Evolutionary conservation across 2,329 filamentous ascomycete genomes (phyloP).

Genomic region (Ramularia collo-cygni): DNA sequence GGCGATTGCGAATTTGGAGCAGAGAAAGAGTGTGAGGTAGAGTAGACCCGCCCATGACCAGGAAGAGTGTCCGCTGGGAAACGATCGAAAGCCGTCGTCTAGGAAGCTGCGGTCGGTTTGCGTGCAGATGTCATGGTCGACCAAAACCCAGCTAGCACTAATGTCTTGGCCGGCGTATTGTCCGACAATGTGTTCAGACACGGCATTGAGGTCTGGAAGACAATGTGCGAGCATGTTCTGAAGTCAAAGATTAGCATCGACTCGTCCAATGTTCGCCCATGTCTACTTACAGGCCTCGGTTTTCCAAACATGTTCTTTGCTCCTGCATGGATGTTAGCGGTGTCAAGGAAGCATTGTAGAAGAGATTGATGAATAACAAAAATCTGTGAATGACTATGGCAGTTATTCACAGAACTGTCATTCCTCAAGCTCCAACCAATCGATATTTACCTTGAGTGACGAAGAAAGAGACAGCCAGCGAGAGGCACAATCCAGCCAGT

Average conservation of each 20-base stretch:
- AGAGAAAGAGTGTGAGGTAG: constrained; percentile 81
- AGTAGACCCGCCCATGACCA: constrained; percentile 71
- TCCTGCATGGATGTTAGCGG: constrained; percentile 24
- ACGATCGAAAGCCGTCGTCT: constrained; percentile 78
- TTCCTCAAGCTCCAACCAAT: no score
- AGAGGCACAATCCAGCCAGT: constrained; percentile 72
- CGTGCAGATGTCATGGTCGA: constrained; percentile 69
- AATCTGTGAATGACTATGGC: no score
- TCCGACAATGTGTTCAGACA: constrained; percentile 55
- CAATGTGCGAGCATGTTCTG: constrained; percentile 61
- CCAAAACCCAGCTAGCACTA: constrained; percentile 57
- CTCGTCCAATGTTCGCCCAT: no score
- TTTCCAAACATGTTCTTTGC: constrained; percentile 71
- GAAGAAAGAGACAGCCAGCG: constrained; percentile 66
- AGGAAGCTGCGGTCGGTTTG: constrained; percentile 55
- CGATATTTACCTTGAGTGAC: constrained; percentile 63
- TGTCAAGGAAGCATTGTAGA: no score
- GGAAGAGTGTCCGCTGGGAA: constrained; percentile 70
- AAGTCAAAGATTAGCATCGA: no score
- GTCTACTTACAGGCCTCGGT: constrained; percentile 44
- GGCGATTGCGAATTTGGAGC: constrained; percentile 70
- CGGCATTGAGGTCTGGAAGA: constrained; percentile 61
- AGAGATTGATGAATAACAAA: no score
- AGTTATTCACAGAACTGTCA: no score
- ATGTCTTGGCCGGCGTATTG: constrained; percentile 49